phyloP scores from a whole-genome alignment of 1,284 basidiomycete species.

The Kwoniella shivajii region DNA sequence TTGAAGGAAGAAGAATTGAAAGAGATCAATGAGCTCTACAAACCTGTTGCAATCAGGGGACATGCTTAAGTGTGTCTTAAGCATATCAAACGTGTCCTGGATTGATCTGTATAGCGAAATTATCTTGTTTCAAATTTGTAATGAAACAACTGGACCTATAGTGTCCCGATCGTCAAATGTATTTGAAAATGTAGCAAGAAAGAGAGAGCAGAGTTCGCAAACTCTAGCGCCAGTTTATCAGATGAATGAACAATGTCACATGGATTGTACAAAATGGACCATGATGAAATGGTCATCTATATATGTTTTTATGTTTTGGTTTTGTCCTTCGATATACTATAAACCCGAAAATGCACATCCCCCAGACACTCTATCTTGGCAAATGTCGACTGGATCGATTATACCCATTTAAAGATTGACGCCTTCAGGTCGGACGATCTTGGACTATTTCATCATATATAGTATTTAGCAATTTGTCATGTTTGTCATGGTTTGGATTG shows the following conservation, averaged over 20 bases:
- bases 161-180: no score
- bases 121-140: not conserved
- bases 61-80: slow-evolving; percentile 2
- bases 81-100: no score
- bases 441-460: no score
- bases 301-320: slow-evolving; percentile 4
- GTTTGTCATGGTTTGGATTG: no score
- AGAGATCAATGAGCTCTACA: slow-evolving; percentile 23
- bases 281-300: slow-evolving; percentile 26
- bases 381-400: not conserved
- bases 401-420: slow-evolving; percentile 36
- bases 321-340: not conserved
- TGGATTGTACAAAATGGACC: slow-evolving; percentile 14
- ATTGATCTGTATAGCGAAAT: no score
- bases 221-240: no score
- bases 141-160: no score
- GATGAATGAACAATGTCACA: slow-evolving; percentile 31
- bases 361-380: not conserved
- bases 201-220: no score
- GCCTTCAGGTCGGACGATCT: slow-evolving; percentile 50
- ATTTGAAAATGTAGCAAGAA: no score
- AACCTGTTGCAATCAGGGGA: slow-evolving; percentile 10
- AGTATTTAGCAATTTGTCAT: no score
- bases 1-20: slow-evolving; percentile 32
- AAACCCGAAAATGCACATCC: not conserved